Base-by-base conservation (phyloP, 176 grass and related monocot species). In the Saccharum officinarum region DNA sequence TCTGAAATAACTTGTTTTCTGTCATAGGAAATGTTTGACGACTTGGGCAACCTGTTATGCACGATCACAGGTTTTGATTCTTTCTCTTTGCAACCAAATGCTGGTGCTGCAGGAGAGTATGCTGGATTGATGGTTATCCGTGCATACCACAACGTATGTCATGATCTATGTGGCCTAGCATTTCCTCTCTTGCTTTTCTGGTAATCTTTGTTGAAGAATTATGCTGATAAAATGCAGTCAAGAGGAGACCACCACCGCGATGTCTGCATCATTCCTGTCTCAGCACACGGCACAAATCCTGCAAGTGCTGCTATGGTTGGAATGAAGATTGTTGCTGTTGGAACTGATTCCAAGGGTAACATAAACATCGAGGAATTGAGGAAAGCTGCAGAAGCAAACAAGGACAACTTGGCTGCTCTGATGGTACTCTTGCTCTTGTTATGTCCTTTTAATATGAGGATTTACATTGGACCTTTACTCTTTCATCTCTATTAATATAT, bases 21-120 rank as follows among this genome's bases (percentile, higher is more conserved):
- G 16, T 67, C 85, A 68, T 84, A 99, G 93, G 94, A 99, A 94
- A 99, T 99, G 97, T 99, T 99, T 33, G 81, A 96, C n/a, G 88
- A 99, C 85, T 91, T 99, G 86, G 97, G 97, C 1, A 62, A 96
- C 39, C 88, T 99, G 65, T 68, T 99, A 68, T 94, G 92, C 86
- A 91, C 71, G 64, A 92, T 99, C 80, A 99, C 97, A 7, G 97
- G 93, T 47, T 99, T 99, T 70, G 92, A 99, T 88, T 99, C 97
- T 62, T 99, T 99, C 90, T 99, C 97, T 68, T 85, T 99, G 93
- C 97, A 99, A 97, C 97, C 97, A 77, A 99, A 99, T 91, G 94
- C 97, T 83, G 97, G 97, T 86, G 97, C 97, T 84, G 85, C 97
- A 45, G 97, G 97, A 82, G 97, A 99, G 80, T 99, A 99, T 88